A percentile compares a stretch with the other conserved stretches of the same genome.
Evolutionary conservation across 495 filamentous ascomycete genomes (phyloP).

Genomic region (Lentithecium fluviatile): DNA sequence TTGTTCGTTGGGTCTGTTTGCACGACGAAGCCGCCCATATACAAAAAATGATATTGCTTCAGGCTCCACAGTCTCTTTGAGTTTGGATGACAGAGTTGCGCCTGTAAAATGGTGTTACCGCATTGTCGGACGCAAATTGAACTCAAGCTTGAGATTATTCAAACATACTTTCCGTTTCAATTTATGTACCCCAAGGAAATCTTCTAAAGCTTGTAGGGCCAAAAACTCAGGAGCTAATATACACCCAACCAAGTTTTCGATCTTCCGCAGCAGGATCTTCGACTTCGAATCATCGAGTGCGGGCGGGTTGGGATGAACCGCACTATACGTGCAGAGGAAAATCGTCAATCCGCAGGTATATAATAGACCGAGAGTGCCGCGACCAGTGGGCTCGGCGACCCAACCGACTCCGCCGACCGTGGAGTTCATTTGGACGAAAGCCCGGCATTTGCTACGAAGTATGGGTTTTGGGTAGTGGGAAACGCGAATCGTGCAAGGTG

Average conservation of each 20-base stretch:
- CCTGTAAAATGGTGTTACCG: neutral
- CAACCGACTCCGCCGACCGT: neutral
- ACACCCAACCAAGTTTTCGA: neutral
- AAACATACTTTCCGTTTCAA: neutral
- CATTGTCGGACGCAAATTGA: too few species aligned
- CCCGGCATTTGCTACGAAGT: neutral
- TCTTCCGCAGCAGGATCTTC: neutral
- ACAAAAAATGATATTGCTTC: neutral
- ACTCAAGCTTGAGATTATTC: too few species aligned
- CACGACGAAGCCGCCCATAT: neutral
- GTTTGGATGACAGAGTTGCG: neutral
- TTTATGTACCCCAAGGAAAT: neutral
- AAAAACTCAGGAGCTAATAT: slow-evolving; percentile 1
- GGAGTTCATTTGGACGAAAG: neutral
- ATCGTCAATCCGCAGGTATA: slow-evolving; percentile 6
- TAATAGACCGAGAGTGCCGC: slow-evolving; percentile 11
- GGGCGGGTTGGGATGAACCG: slow-evolving; percentile 17
- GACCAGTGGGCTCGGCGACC: neutral
- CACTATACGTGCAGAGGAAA: slow-evolving; percentile 11
- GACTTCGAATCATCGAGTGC: neutral
- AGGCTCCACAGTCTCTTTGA: neutral
- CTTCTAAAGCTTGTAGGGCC: neutral
- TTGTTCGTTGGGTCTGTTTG: neutral
- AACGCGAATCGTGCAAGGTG: too few species aligned
- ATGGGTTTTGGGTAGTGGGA: neutral